Percentiles rank a stretch among this genome's conserved stretches.
These are phyloP conservation scores for Populus hybrid DNA, from an alignment of 441 rosid genomes.

Conservation along the genomic window DNA sequence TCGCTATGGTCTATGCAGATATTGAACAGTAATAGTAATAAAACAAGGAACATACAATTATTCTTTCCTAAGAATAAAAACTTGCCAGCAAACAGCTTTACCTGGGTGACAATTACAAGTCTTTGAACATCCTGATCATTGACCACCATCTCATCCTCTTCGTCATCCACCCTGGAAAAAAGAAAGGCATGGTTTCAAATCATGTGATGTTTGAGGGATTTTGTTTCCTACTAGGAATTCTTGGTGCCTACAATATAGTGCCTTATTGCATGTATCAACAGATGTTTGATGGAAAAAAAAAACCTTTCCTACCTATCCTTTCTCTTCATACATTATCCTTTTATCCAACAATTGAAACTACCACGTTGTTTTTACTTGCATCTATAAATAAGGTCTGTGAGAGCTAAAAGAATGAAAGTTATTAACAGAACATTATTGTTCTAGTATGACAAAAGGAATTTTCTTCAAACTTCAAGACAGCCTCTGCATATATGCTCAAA, in stretches of 20 bases:
- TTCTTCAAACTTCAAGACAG: background rate
- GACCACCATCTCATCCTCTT: constrained; percentile 68
- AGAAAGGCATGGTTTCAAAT: background rate
- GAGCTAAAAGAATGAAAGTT: background rate
- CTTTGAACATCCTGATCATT: constrained; percentile 86
- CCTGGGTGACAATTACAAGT: constrained; percentile 97
- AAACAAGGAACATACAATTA: background rate
- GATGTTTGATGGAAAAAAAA: background rate
- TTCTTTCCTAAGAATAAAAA: background rate
- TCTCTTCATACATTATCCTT: background rate
- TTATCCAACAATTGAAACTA: background rate
- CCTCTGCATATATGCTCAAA: background rate
- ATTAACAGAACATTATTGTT: background rate
- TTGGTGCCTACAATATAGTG: background rate
- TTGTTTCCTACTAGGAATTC: background rate
- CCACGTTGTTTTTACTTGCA: background rate
- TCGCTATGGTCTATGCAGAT: background rate
- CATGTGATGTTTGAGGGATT: background rate
- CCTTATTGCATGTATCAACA: background rate
- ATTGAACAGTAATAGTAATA: background rate
- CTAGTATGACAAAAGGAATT: background rate
- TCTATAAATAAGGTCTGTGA: background rate
- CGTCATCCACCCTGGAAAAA: constrained; percentile 61
- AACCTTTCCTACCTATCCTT: background rate
- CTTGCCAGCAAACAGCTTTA: constrained; percentile 21